Base-by-base conservation (phyloP, 331 rosid species). In the Pyrus hybrid region DNA sequence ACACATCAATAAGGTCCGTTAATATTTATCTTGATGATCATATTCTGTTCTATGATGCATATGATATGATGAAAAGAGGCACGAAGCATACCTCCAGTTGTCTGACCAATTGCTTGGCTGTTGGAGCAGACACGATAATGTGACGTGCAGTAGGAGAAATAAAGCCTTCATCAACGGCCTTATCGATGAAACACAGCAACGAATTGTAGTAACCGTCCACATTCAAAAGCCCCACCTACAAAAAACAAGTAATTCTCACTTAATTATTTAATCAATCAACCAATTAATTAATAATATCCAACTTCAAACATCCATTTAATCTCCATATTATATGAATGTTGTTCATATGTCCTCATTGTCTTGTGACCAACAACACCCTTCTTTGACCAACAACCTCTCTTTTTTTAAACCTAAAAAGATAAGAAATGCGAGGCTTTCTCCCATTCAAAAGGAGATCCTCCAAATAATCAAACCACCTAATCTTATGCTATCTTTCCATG, bases 121-220 rank as follows among this genome's bases (percentile, higher is more conserved):
- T 89, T 83, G 99, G 93, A 25, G 99, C 97, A 47, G 99, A 95
- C 85, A 95, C 92, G 79, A 92, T 92, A 77, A 95, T 95, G 62
- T 93, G 99, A 85, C 99, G 99, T 77, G 99, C 99, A 47, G 85
- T 90, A 29, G 93, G 93, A 8, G 99, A 92, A 51, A 95, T 84
- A 78, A 95, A 95, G 82, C 99, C 99, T 90, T 95, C 99, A 86
- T 92, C 99, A 69, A 95, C 97, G 64, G 99, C 97, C 82, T 95
- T 91, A 73, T 95, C 99, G 2, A 95, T 90, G 87, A 95, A 95
- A 51, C 82, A 75, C 83, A 95, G 80, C 87, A 95, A 82, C 21
- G 99, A 90, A 83, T 95, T 90, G 86, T 95, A 95, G 82, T 83
- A 95, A 25, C 99, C 99, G 78, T 95, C 99, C 76, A 95, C 99